A percentile compares a stretch with the other conserved stretches of the same genome.
Evolutionary conservation across 202 grass and related monocot genomes (phyloP).

Genomic region (Elaeis oleifera): DNA sequence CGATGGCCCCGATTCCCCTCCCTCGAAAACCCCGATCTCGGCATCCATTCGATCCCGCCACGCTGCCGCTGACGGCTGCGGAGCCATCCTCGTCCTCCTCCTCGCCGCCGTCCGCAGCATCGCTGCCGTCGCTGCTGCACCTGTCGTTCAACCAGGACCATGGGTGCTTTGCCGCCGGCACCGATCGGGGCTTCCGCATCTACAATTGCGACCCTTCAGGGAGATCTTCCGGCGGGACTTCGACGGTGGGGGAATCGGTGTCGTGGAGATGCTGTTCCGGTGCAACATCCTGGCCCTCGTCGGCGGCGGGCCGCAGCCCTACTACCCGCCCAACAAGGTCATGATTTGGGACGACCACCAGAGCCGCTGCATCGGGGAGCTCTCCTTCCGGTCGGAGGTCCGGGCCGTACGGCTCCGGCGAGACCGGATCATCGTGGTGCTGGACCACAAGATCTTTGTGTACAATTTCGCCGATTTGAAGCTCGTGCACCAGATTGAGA

Average conservation of each 20-base stretch:
- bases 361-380: conserved; percentile 93
- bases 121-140: conserved; percentile 47
- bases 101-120: conserved; percentile 19
- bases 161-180: conserved; percentile 78
- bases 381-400: conserved; percentile 86
- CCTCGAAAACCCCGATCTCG: background rate
- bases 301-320: conserved; percentile 55
- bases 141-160: conserved; percentile 98
- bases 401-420: conserved; percentile 72
- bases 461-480: conserved; percentile 89
- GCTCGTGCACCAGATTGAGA: conserved; percentile 91
- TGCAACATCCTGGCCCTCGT: conserved; percentile 95
- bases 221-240: conserved; percentile 90
- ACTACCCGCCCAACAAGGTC: conserved; percentile 83
- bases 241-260: conserved; percentile 55
- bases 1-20: background rate
- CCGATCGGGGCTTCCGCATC: conserved; percentile 79
- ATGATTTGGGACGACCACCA: conserved; percentile 99
- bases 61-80: background rate
- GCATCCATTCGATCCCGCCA: background rate
- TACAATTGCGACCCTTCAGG: conserved; percentile 91
- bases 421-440: conserved; percentile 76
- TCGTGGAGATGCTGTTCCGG: conserved; percentile 96
- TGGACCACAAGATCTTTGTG: conserved; percentile 84
- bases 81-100: background rate